Evolutionary conservation across 495 filamentous ascomycete genomes (phyloP), one percentile per base, ranked within the genome.

Genomic region (Margaritispora aquatica): DNA sequence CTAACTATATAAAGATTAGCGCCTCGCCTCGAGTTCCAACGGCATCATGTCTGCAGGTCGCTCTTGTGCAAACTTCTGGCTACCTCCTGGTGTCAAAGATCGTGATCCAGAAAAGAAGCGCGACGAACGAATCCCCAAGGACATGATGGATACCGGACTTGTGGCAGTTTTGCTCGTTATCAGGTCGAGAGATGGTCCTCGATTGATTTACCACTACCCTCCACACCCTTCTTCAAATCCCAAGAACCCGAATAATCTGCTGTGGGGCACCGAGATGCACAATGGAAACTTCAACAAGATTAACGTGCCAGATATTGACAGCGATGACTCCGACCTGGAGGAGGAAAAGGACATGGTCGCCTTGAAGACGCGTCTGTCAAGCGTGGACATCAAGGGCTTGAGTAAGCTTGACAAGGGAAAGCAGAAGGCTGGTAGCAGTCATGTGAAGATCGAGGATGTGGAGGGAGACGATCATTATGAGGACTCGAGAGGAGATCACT

Each of bases 201-300:
- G 82, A 49, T 88, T 96, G 68, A 86, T 95, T 66, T 97, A 96
- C 76, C 92, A 97, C 75, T 96, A 96, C 69, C 92, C 92, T 15
- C 83, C 84, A 22, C 79, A 75, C 58, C 85, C 80, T 9, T 77
- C 76, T 55, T 69, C 62, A 46, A 55, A 69, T 29, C n/a, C 63
- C 1, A 20, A 44, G 4, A 19, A 55, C 26, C 20, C 53, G n/a
- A n/a, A n/a, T 36, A 41, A 54, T 26, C 21, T 36, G 34, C 31
- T 61, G 24, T 61, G 53, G 41, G 60, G 67, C 13, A 69, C 67
- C 5, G 64, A 67, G 27, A 46, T 67, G 26, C 60, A 53, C 53
- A 57, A 52, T 69, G 64, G 57, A 69, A 62, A 50, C 62, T 51
- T 19, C 55, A 70, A 68, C 11, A 61, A 65, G 17, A 64, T 59